These are phyloP conservation scores for Acanthamoeba royreba DNA, from an alignment of 208 protist species.

Conservation along the genomic window DNA sequence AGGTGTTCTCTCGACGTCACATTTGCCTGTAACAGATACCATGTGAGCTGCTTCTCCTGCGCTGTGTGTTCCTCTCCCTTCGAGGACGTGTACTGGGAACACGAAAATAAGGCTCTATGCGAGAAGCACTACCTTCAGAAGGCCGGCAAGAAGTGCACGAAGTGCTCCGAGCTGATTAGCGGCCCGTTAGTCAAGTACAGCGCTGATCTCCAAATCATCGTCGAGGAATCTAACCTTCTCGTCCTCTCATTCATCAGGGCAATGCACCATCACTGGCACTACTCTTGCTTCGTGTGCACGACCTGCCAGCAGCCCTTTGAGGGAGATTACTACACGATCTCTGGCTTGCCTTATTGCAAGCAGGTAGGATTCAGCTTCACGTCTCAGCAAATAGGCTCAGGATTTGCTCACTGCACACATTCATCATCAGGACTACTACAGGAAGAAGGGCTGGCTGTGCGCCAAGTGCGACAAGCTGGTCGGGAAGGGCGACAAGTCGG, in stretches of 20 bases:
- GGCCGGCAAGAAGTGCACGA: neutral
- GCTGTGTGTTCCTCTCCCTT: neutral
- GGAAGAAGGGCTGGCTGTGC: conserved; percentile 45
- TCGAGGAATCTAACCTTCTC: no score
- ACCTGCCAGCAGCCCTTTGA: conserved; percentile 29
- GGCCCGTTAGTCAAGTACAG: neutral
- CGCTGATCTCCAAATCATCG: no score
- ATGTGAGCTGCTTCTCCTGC: conserved; percentile 19
- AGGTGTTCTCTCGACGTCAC: no score
- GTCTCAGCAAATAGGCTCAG: no score
- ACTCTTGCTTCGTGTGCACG: conserved; percentile 27
- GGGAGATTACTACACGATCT: conserved; percentile 25
- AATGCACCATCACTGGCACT: conserved; percentile 15
- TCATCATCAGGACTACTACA: conserved; percentile 13
- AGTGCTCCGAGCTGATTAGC: neutral
- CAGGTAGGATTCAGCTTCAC: no score
- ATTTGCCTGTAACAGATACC: no score
- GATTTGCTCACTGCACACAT: no score
- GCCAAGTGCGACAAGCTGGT: conserved; percentile 29
- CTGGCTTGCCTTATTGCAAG: neutral
- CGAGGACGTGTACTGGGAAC: conserved; percentile 27
- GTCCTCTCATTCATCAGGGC: neutral
- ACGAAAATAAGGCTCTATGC: neutral
- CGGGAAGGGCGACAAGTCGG: conserved; percentile 31
- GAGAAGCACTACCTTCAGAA: conserved; percentile 20